These are phyloP conservation scores for Fragaria nilgerrensis DNA, from an alignment of 306 rosid species.

Conservation along the genomic window DNA sequence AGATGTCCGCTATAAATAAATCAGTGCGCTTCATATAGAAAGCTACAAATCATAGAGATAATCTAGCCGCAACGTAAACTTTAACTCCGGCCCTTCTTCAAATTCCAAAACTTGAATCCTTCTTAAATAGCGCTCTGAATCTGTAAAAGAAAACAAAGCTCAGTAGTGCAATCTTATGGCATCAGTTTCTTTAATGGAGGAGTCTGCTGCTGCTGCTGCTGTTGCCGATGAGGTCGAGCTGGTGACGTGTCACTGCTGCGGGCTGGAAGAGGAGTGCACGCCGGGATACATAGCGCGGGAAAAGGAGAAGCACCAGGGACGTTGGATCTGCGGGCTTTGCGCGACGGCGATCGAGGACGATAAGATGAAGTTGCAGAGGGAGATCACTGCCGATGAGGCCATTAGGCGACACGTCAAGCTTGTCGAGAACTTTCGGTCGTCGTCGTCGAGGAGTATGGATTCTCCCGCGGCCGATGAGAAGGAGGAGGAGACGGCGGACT, in stretches of 20 bases:
- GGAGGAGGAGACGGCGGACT: conserved; percentile 16
- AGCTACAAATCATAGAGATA: neutral
- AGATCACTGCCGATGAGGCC: conserved; percentile 57
- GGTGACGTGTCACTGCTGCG: conserved; percentile 70
- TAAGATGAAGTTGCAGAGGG: conserved; percentile 28
- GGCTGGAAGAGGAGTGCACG: conserved; percentile 79
- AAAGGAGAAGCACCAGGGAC: conserved; percentile 53
- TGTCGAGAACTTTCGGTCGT: conserved; percentile 44
- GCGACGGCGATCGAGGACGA: conserved; percentile 73
- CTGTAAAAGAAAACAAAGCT: neutral
- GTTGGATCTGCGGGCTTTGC: conserved; percentile 87
- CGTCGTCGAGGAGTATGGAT: neutral
- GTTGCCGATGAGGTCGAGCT: conserved; percentile 30
- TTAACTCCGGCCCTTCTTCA: neutral
- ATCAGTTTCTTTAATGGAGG: neutral
- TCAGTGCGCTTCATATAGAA: neutral
- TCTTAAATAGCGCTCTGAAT: neutral
- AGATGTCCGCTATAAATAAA: neutral
- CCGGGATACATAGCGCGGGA: conserved; percentile 50
- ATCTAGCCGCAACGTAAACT: neutral
- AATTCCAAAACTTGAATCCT: neutral
- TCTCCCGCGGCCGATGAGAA: neutral
- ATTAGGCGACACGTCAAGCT: conserved; percentile 51
- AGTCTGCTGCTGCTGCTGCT: neutral
- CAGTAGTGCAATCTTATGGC: neutral